phyloP scores from a whole-genome alignment of 1,284 basidiomycete genomes.

The Sanghuangporus sanghuang region DNA sequence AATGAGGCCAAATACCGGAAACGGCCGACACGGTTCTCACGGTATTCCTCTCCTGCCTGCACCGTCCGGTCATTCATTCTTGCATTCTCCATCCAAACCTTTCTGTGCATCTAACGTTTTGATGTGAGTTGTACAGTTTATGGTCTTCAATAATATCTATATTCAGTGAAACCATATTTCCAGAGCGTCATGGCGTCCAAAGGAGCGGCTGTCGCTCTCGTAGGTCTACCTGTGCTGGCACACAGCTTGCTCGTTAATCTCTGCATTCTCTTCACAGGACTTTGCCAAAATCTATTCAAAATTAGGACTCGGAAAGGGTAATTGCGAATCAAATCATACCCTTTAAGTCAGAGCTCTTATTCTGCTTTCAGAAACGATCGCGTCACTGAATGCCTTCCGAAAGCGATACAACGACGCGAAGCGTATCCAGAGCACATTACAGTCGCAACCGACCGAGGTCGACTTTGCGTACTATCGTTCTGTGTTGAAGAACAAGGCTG shows the following conservation, averaged over 20 bases:
- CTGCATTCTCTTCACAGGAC: slow-evolving; percentile 51
- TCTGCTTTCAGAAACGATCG: slow-evolving; percentile 68
- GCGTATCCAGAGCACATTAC: slow-evolving; percentile 66
- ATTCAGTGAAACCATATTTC: neutral
- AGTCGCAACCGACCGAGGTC: slow-evolving; percentile 72
- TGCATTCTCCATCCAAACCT: slow-evolving; percentile 2
- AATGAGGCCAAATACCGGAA: neutral
- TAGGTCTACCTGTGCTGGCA: slow-evolving; percentile 35
- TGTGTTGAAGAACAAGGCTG: slow-evolving; percentile 87
- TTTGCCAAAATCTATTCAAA: slow-evolving; percentile 89
- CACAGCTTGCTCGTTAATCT: slow-evolving; percentile 7
- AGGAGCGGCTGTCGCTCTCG: slow-evolving; percentile 74
- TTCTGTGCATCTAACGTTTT: slow-evolving; percentile 13
- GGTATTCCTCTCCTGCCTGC: neutral
- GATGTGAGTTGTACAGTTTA: slow-evolving; percentile 3
- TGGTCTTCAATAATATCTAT: neutral
- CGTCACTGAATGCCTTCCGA: slow-evolving; percentile 91
- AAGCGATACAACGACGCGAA: slow-evolving; percentile 91
- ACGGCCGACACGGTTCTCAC: slow-evolving; percentile 8
- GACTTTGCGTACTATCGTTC: slow-evolving; percentile 92
- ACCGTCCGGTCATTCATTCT: neutral
- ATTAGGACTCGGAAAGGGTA: slow-evolving; percentile 90
- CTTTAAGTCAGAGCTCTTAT: neutral
- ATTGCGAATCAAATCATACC: slow-evolving; percentile 20
- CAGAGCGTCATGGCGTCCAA: slow-evolving; percentile 67